Percentiles rank a stretch among this genome's conserved stretches.
phyloP scores from a whole-genome alignment of 139 green algal genomes.

The Edaphochlamys debaryana region DNA sequence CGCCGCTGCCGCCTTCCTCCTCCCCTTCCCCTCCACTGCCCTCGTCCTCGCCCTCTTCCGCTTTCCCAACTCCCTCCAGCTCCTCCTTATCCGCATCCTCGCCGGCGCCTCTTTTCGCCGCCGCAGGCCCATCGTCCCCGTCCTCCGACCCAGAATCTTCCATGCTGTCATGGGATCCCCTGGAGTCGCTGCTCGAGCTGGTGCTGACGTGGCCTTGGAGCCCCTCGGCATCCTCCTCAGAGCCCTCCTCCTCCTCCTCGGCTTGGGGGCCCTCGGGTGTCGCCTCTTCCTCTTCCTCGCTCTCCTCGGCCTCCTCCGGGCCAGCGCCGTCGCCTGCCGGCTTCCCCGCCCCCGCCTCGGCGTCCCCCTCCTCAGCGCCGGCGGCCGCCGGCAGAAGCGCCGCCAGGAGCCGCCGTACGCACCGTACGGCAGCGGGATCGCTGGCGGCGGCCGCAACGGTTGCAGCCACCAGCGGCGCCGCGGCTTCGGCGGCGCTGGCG shows the following conservation, averaged over 20 bases:
- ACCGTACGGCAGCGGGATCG: constrained; percentile 36
- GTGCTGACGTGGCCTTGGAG: too few relatives aligned
- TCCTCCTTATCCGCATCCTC: background rate
- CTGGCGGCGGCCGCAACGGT: constrained; percentile 33
- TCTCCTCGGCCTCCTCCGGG: background rate
- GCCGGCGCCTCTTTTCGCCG: too few relatives aligned
- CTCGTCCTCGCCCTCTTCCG: background rate
- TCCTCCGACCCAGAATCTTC: too few relatives aligned
- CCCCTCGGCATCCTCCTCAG: too few relatives aligned
- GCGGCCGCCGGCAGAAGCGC: constrained; percentile 64
- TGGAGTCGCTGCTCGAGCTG: too few relatives aligned
- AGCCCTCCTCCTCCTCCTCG: background rate
- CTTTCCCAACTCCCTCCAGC: background rate
- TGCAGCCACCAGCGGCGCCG: constrained; percentile 46
- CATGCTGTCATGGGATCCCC: too few relatives aligned
- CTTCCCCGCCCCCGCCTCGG: background rate
- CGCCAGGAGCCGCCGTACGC: constrained; percentile 64
- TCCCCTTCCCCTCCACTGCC: background rate
- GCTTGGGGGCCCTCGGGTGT: background rate
- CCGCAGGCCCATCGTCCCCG: too few relatives aligned
- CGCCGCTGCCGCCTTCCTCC: background rate
- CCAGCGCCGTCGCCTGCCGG: background rate
- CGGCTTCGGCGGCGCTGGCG: background rate
- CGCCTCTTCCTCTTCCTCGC: too few relatives aligned
- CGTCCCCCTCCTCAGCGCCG: background rate